Conservation (phyloP, 305 asterid species). For the Fraxinus angustifolia region DNA sequence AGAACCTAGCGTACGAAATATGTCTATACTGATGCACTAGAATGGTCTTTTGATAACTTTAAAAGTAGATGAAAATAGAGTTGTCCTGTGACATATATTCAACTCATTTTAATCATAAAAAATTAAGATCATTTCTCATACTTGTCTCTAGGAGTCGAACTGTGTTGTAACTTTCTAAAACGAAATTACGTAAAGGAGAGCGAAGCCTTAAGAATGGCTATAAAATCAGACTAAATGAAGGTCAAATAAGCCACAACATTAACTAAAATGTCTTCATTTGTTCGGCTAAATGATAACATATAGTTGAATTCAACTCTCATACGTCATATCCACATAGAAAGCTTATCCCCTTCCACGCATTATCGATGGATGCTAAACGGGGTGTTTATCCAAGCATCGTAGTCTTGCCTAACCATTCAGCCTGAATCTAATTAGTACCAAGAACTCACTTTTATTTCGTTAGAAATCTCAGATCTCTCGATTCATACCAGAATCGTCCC, state of each 20-base stretch:
- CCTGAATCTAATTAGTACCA: no score
- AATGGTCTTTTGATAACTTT: neutral
- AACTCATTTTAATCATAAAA: neutral
- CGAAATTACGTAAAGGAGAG: neutral
- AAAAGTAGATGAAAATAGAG: neutral
- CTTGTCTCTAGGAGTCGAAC: no score
- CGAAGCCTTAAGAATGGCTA: neutral
- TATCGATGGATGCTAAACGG: no score
- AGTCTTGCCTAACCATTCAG: no score
- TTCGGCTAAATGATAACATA: no score
- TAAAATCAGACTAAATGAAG: neutral
- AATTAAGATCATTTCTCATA: neutral
- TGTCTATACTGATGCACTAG: neutral
- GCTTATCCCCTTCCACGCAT: no score
- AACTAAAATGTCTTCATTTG: neutral
- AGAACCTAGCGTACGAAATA: neutral
- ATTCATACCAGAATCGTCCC: no score
- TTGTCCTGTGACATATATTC: neutral
- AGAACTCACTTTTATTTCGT: no score
- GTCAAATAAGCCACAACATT: neutral
- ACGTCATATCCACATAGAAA: no score
- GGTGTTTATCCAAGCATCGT: no score
- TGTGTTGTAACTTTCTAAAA: neutral
- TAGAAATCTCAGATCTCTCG: no score
- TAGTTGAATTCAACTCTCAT: no score